phyloP scores from a whole-genome alignment of 2,329 filamentous ascomycete species.

The Thelonectria olida region DNA sequence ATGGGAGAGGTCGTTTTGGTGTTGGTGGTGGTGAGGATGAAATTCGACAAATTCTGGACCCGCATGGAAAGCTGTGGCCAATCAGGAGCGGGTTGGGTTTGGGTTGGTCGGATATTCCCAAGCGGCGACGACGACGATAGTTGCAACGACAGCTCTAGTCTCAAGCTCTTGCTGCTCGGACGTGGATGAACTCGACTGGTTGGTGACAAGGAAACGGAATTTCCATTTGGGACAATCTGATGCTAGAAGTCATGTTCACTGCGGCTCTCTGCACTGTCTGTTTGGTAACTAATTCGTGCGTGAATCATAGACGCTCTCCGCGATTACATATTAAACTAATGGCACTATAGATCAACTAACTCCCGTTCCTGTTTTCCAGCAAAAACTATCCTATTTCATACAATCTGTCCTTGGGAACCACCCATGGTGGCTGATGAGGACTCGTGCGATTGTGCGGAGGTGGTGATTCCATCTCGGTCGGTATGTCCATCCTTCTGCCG shows the following conservation, averaged over 20 bases:
- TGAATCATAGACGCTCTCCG: not conserved
- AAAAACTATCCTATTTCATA: not conserved
- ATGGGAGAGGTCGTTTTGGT: constrained; percentile 19
- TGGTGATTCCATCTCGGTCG: not conserved
- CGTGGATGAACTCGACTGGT: too few species aligned
- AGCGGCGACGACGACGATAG: not conserved
- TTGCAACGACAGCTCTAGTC: too few species aligned
- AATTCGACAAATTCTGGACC: constrained; percentile 9
- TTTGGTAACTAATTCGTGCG: too few species aligned
- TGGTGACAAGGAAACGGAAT: too few species aligned
- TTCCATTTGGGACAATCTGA: too few species aligned
- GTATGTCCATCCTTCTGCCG: not conserved
- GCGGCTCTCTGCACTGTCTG: too few species aligned
- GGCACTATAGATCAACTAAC: not conserved
- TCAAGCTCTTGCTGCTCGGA: too few species aligned
- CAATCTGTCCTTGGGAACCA: not conserved
- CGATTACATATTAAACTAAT: not conserved
- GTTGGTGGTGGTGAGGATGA: constrained; percentile 16
- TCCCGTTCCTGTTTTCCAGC: not conserved
- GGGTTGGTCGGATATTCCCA: not conserved
- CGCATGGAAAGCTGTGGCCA: not conserved
- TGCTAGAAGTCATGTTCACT: too few species aligned
- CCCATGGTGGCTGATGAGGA: not conserved
- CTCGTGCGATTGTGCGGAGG: not conserved
- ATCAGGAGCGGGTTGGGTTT: not conserved